Evolutionary conservation across 208 protist genomes (phyloP).

Genomic region (Phytomonas sp.): DNA sequence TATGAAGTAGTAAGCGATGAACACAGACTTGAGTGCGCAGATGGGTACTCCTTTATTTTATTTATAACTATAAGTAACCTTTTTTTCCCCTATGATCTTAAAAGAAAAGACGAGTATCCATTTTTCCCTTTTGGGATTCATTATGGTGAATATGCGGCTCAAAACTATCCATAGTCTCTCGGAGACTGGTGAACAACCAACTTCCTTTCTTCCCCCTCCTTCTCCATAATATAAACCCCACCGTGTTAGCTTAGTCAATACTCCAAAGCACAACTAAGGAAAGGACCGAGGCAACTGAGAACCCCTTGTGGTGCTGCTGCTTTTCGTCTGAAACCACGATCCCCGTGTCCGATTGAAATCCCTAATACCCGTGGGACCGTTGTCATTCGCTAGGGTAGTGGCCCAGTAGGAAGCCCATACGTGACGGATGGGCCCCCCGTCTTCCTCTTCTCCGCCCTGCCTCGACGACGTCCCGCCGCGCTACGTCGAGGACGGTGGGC

Average conservation of each 20-base stretch:
- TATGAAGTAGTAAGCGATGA: background rate
- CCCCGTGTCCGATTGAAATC: too few relatives aligned
- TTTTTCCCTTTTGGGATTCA: background rate
- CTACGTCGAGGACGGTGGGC: slow-evolving; percentile 34
- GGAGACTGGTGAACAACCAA: background rate
- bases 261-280: background rate
- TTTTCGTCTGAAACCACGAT: too few relatives aligned
- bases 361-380: too few relatives aligned
- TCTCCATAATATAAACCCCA: background rate
- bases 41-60: background rate
- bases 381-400: too few relatives aligned
- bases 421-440: too few relatives aligned
- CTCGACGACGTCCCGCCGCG: slow-evolving; percentile 7
- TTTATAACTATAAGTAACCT: background rate
- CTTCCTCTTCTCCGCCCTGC: too few relatives aligned
- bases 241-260: background rate
- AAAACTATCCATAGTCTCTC: background rate
- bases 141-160: background rate
- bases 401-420: too few relatives aligned
- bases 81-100: background rate
- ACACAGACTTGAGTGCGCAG: background rate
- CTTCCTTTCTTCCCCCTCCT: too few relatives aligned
- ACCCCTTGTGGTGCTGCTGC: too few relatives aligned
- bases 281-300: background rate
- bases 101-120: background rate